These are phyloP conservation scores for Russula sp. DNA, from an alignment of 768 basidiomycete genomes.

Conservation along the genomic window DNA sequence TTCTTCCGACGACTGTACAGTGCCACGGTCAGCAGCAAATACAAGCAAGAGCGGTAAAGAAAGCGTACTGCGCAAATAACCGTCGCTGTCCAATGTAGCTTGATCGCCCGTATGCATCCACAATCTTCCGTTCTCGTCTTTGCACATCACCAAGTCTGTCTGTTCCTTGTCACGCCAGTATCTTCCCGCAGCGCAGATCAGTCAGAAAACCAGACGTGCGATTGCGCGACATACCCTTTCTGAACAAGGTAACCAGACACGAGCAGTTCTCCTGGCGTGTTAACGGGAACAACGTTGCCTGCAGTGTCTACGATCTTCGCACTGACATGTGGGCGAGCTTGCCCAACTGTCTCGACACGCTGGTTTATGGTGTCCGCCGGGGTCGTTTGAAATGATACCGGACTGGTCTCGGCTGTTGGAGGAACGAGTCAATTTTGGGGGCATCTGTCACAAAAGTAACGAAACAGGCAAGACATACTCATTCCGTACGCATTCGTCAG, in stretches of 20 bases:
- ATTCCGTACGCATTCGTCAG: slow-evolving; percentile 81
- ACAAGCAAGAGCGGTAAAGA: not conserved
- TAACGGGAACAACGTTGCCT: slow-evolving; percentile 61
- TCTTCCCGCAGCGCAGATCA: slow-evolving; percentile 34
- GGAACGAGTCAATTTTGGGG: not conserved
- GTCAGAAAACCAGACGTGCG: not conserved
- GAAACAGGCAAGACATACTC: slow-evolving; percentile 47
- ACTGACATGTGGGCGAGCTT: slow-evolving; percentile 66
- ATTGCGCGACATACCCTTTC: slow-evolving; percentile 50
- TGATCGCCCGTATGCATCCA: slow-evolving; percentile 89
- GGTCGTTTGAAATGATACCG: slow-evolving; percentile 78
- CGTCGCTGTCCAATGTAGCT: slow-evolving; percentile 74
- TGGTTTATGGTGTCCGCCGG: slow-evolving; percentile 62
- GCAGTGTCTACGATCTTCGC: slow-evolving; percentile 61
- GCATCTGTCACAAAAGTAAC: not conserved
- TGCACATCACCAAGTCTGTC: slow-evolving; percentile 52
- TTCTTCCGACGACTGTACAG: slow-evolving; percentile 65
- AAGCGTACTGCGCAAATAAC: slow-evolving; percentile 62
- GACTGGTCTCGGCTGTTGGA: slow-evolving; percentile 69
- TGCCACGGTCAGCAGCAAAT: not conserved
- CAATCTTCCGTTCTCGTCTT: slow-evolving; percentile 45
- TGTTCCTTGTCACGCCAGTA: slow-evolving; percentile 76
- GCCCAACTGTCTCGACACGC: slow-evolving; percentile 79
- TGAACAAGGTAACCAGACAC: slow-evolving; percentile 74
- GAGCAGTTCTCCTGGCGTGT: slow-evolving; percentile 68